phyloP scores from a whole-genome alignment of 208 protist genomes.

The Vickermania spadyakhi region DNA sequence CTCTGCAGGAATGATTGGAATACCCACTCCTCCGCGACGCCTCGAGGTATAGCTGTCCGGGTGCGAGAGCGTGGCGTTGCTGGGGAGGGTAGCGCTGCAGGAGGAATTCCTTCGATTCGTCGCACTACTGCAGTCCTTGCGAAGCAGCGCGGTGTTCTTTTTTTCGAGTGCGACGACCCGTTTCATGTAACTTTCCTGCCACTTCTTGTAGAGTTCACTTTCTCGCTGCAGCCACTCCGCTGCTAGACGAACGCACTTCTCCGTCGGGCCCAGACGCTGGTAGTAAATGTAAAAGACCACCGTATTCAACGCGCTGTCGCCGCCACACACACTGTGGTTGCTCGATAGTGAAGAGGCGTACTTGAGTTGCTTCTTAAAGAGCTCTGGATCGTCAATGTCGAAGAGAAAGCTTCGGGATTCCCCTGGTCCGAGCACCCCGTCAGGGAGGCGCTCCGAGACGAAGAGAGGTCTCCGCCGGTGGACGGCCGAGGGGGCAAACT shows the following conservation, averaged over 20 bases:
- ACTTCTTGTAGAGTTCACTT: conserved; percentile 22
- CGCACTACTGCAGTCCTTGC: too few relatives aligned
- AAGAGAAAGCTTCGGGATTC: neutral
- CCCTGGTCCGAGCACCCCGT: neutral
- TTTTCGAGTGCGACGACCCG: neutral
- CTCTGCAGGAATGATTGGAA: too few relatives aligned
- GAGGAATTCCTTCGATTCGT: neutral
- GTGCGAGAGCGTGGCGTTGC: neutral
- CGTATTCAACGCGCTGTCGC: conserved; percentile 4
- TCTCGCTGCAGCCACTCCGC: conserved; percentile 43
- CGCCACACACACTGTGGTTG: neutral
- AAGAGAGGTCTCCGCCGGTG: neutral
- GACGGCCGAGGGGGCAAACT: neutral
- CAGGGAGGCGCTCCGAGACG: neutral
- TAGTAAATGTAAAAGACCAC: conserved; percentile 57
- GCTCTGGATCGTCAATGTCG: neutral
- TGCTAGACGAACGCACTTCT: conserved; percentile 30
- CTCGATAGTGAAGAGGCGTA: neutral
- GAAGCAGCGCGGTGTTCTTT: neutral
- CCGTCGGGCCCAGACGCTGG: conserved; percentile 35
- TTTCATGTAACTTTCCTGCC: conserved; percentile 21
- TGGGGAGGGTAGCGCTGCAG: neutral
- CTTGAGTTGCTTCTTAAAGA: neutral
- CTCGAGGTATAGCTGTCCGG: neutral
- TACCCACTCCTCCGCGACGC: neutral